A percentile compares a stretch with the other conserved stretches of the same genome.
These are phyloP conservation scores for Xenoacremonium recifei DNA, from an alignment of 2,329 filamentous ascomycete species.

Conservation along the genomic window DNA sequence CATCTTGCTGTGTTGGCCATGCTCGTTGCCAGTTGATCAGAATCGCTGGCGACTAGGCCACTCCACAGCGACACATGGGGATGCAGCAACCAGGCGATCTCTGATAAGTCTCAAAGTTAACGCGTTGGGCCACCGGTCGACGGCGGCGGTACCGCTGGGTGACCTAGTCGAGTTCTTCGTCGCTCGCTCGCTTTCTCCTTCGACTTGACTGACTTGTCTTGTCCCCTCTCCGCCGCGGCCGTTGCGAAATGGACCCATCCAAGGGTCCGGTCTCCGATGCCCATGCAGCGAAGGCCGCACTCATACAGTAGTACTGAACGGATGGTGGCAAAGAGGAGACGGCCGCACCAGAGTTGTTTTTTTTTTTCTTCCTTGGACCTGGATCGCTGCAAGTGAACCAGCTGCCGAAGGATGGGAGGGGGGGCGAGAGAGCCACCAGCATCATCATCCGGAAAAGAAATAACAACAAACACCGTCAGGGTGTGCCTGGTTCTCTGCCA, in stretches of 20 bases:
- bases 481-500: slow-evolving; percentile 29
- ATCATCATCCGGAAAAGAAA: slow-evolving; percentile 3
- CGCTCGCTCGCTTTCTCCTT: slow-evolving; percentile 8
- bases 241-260: slow-evolving; percentile 16
- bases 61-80: slow-evolving; percentile 52
- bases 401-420: slow-evolving; percentile 8
- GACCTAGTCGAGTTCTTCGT: slow-evolving; percentile 20
- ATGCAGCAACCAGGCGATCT: slow-evolving; percentile 50
- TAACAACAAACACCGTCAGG: slow-evolving; percentile 9
- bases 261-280: slow-evolving; percentile 17
- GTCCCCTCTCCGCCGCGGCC: slow-evolving; percentile 1
- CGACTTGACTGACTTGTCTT: slow-evolving; percentile 10
- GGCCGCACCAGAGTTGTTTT: no score
- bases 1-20: slow-evolving; percentile 89
- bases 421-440: slow-evolving; percentile 8
- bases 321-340: slow-evolving; percentile 29
- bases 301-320: slow-evolving; percentile 13
- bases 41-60: slow-evolving; percentile 60
- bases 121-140: slow-evolving; percentile 24
- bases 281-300: slow-evolving; percentile 24
- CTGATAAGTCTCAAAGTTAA: slow-evolving; percentile 34
- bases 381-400: no score
- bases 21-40: slow-evolving; percentile 78
- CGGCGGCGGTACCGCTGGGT: slow-evolving; percentile 15
- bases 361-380: no score